phyloP scores from a whole-genome alignment of 2,329 filamentous ascomycete genomes.

The Chaetomium sp. region DNA sequence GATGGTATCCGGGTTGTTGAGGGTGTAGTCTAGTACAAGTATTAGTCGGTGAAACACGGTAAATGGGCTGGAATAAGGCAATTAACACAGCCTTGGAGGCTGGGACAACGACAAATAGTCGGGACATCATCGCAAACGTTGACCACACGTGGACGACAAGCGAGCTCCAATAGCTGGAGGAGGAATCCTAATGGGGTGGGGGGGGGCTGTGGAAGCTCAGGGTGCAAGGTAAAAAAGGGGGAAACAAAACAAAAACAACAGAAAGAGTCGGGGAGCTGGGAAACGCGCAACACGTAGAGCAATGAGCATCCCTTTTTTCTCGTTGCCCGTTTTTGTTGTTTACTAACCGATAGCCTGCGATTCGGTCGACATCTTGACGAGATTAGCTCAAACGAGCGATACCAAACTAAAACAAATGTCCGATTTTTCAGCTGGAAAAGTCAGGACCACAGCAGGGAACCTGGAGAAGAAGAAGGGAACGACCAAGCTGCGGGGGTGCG shows the following conservation, averaged over 20 bases:
- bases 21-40: conserved; percentile 64
- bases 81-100: no score
- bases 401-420: not conserved
- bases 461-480: conserved; percentile 9
- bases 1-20: conserved; percentile 88
- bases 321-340: not conserved
- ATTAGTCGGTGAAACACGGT: conserved; percentile 3
- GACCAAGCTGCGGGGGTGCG: conserved; percentile 15
- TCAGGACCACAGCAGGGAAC: conserved; percentile 3
- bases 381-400: conserved; percentile 7
- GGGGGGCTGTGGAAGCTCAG: not conserved
- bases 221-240: not conserved
- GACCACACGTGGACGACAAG: not conserved
- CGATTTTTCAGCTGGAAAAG: not conserved
- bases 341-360: conserved; percentile 34
- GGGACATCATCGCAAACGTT: no score
- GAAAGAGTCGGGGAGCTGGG: not conserved
- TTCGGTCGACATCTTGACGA: conserved; percentile 34
- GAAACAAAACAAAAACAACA: not conserved
- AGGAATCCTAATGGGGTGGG: not conserved
- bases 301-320: no score
- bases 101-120: no score
- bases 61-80: no score
- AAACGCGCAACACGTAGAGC: not conserved
- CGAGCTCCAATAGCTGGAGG: not conserved